These are phyloP conservation scores for Helminthosporium solani DNA, from an alignment of 2,329 filamentous ascomycete species.

Conservation along the genomic window DNA sequence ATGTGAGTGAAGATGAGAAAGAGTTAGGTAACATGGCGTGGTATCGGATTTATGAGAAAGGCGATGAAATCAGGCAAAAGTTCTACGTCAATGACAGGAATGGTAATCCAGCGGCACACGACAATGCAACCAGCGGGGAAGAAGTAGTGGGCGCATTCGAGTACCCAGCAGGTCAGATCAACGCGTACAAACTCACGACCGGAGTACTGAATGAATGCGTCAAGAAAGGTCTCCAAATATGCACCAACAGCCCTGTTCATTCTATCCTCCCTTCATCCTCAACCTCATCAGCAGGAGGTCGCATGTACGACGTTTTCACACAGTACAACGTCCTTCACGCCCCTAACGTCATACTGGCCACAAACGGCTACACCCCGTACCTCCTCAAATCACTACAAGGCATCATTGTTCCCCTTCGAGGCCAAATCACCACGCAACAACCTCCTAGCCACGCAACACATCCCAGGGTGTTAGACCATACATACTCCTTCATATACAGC, in stretches of 20 bases:
- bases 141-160: slow-evolving; percentile 27
- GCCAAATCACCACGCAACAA: slow-evolving; percentile 43
- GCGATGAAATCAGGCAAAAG: slow-evolving; percentile 11
- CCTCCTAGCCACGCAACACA: slow-evolving; percentile 39
- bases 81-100: slow-evolving; percentile 25
- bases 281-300: neutral
- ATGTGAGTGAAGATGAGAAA: slow-evolving; percentile 27
- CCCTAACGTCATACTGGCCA: slow-evolving; percentile 29
- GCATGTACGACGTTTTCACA: slow-evolving; percentile 17
- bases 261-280: slow-evolving; percentile 10
- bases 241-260: slow-evolving; percentile 32
- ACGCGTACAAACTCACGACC: slow-evolving; percentile 36
- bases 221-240: slow-evolving; percentile 27
- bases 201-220: slow-evolving; percentile 27
- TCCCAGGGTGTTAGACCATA: slow-evolving; percentile 48
- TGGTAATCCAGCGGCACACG: slow-evolving; percentile 13
- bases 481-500: slow-evolving; percentile 63
- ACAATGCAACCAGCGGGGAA: slow-evolving; percentile 12
- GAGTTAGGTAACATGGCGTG: slow-evolving; percentile 26
- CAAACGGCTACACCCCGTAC: slow-evolving; percentile 39
- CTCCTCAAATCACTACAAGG: slow-evolving; percentile 42
- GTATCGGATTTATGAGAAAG: slow-evolving; percentile 25
- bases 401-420: slow-evolving; percentile 43
- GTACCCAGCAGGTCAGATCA: slow-evolving; percentile 35
- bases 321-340: slow-evolving; percentile 19